Evolutionary conservation across 305 asterid species (phyloP).

Genomic region (Rubia peregrina): DNA sequence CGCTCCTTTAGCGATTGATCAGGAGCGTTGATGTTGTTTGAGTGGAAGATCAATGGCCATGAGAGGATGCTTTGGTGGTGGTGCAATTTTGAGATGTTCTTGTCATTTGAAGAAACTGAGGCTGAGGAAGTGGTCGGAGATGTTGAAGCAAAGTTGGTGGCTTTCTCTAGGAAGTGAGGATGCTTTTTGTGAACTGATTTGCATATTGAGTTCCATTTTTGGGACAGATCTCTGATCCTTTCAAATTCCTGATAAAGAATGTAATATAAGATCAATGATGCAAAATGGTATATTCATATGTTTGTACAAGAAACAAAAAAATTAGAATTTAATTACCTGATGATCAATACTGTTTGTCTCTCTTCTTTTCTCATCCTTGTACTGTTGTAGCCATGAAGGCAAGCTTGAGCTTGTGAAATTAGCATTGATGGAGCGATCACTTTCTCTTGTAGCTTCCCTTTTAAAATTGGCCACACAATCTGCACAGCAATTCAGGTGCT

Average conservation of each 20-base stretch:
- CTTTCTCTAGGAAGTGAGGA: constrained; percentile 60
- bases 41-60: constrained; percentile 48
- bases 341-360: constrained; percentile 18
- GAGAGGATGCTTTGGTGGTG: constrained; percentile 28
- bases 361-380: constrained; percentile 48
- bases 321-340: constrained; percentile 30
- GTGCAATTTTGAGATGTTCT: constrained; percentile 30
- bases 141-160: constrained; percentile 34
- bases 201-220: constrained; percentile 85
- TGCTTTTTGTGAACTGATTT: constrained; percentile 45
- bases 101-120: constrained; percentile 56
- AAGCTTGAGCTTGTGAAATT: constrained; percentile 41
- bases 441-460: constrained; percentile 51
- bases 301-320: neutral
- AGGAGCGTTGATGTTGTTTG: constrained; percentile 8
- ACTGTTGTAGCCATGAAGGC: constrained; percentile 86
- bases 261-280: neutral
- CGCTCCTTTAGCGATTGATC: constrained; percentile 29
- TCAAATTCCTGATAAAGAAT: constrained; percentile 42
- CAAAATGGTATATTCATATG: neutral
- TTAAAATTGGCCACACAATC: constrained; percentile 66
- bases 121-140: constrained; percentile 60
- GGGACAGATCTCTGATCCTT: constrained; percentile 47
- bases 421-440: constrained; percentile 19
- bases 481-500: constrained; percentile 62